Conservation (phyloP, 2,329 filamentous ascomycete genomes). For the Zarea fungicola region DNA sequence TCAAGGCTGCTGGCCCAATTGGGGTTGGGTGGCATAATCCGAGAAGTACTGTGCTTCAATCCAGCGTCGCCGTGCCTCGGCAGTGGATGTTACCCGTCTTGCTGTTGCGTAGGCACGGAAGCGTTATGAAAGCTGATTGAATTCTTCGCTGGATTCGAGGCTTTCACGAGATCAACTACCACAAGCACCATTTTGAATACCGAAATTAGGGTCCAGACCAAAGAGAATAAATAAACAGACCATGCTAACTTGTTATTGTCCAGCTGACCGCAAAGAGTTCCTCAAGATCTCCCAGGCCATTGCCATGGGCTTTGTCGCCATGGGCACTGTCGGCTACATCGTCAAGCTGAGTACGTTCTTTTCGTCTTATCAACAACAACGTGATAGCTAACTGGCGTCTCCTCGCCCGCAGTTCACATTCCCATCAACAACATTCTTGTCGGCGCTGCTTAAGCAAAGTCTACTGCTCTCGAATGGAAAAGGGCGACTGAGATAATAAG, state of each 20-base stretch:
- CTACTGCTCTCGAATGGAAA: background rate
- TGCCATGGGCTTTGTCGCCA: conserved; percentile 64
- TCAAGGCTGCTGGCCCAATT: background rate
- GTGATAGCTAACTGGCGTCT: background rate
- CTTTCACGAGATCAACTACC: too few relatives aligned
- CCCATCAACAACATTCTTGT: conserved; percentile 67
- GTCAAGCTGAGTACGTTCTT: conserved; percentile 59
- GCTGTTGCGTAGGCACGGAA: too few relatives aligned
- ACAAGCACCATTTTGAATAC: too few relatives aligned
- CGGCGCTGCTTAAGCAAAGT: conserved; percentile 51
- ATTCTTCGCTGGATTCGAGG: too few relatives aligned
- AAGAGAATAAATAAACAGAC: background rate
- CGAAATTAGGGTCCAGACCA: too few relatives aligned
- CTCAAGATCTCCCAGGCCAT: conserved; percentile 51
- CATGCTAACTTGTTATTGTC: background rate
- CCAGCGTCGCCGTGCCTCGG: too few relatives aligned
- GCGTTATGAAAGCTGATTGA: too few relatives aligned
- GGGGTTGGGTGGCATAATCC: too few relatives aligned
- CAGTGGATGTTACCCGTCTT: too few relatives aligned
- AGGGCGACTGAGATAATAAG: background rate
- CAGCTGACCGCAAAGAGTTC: conserved; percentile 40
- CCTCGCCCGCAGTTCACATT: conserved; percentile 55
- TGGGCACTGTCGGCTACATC: conserved; percentile 65
- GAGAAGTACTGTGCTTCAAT: too few relatives aligned
- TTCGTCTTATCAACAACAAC: background rate